phyloP scores from a whole-genome alignment of 2,329 filamentous ascomycete species.

The Bipolaris oryzae region DNA sequence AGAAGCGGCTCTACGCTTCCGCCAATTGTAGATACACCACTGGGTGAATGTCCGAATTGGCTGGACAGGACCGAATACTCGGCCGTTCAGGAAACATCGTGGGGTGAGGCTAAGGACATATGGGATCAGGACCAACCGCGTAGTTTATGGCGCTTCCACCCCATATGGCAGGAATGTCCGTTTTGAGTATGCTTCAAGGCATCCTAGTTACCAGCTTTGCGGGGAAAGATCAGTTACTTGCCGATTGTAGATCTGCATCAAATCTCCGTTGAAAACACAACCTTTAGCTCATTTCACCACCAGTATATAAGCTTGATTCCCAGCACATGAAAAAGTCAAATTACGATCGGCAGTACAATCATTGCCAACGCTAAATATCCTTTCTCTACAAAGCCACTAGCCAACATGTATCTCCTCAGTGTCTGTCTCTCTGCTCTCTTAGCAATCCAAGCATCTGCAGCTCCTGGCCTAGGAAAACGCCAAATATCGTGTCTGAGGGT shows the following conservation, averaged over 20 bases:
- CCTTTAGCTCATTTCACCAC: background rate
- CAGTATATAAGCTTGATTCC: background rate
- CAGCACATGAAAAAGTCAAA: background rate
- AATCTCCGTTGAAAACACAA: background rate
- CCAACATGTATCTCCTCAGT: slow-evolving; percentile 9
- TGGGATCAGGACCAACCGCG: background rate
- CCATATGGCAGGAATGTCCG: background rate
- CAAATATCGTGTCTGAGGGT: slow-evolving; percentile 50
- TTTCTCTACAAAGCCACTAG: background rate
- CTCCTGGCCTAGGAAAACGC: slow-evolving; percentile 16
- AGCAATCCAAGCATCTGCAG: background rate
- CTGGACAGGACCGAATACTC: background rate
- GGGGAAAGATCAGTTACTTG: background rate
- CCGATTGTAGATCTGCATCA: background rate
- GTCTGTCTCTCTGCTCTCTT: slow-evolving; percentile 10
- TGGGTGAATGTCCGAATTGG: background rate
- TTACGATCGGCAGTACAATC: background rate
- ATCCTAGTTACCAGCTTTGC: background rate
- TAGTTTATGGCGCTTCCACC: slow-evolving; percentile 2
- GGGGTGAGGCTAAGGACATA: background rate
- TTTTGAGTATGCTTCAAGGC: background rate
- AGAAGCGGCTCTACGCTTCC: slow-evolving; percentile 4
- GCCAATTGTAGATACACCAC: slow-evolving; percentile 7
- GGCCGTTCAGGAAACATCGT: background rate
- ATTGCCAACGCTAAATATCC: background rate